phyloP scores from a whole-genome alignment of 305 asterid genomes.

The Solanum hybrid region DNA sequence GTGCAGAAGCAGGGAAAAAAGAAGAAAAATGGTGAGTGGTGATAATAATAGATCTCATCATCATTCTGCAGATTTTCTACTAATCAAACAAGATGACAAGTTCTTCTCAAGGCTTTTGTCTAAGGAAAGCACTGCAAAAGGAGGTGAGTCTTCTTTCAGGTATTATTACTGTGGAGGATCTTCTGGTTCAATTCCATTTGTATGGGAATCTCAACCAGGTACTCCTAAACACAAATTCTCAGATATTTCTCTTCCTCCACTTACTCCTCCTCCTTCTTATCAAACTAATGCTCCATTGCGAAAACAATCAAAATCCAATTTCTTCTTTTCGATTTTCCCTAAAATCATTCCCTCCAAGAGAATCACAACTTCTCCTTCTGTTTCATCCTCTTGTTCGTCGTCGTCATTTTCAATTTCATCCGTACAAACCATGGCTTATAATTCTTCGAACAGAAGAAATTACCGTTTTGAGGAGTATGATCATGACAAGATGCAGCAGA shows the following conservation, averaged over 20 bases:
- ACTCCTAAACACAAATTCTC: slow-evolving; percentile 54
- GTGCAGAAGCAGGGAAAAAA: not conserved
- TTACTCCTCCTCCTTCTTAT: slow-evolving; percentile 78
- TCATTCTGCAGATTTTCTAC: slow-evolving; percentile 17
- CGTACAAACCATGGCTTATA: not conserved
- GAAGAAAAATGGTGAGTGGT: slow-evolving; percentile 15
- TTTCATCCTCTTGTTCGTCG: slow-evolving; percentile 16
- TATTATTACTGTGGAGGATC: slow-evolving; percentile 59
- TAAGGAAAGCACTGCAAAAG: slow-evolving; percentile 12
- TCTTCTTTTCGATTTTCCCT: slow-evolving; percentile 21
- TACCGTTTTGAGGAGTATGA: slow-evolving; percentile 22
- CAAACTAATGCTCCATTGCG: slow-evolving; percentile 21
- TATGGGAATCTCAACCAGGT: slow-evolving; percentile 86
- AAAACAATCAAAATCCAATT: slow-evolving; percentile 19
- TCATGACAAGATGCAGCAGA: not conserved
- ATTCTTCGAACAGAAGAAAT: not conserved
- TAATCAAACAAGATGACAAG: slow-evolving; percentile 32
- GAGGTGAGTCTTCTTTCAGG: slow-evolving; percentile 45
- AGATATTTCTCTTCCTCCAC: slow-evolving; percentile 46
- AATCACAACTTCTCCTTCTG: slow-evolving; percentile 16
- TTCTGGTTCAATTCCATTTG: slow-evolving; percentile 60
- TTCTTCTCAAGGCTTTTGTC: slow-evolving; percentile 42
- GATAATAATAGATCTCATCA: not conserved
- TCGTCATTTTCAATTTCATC: slow-evolving; percentile 34
- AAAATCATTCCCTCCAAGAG: slow-evolving; percentile 19